A percentile compares a stretch with the other conserved stretches of the same genome.
Evolutionary conservation across 768 basidiomycete species (phyloP).

Genomic region (Podaxis carcinomalis): DNA sequence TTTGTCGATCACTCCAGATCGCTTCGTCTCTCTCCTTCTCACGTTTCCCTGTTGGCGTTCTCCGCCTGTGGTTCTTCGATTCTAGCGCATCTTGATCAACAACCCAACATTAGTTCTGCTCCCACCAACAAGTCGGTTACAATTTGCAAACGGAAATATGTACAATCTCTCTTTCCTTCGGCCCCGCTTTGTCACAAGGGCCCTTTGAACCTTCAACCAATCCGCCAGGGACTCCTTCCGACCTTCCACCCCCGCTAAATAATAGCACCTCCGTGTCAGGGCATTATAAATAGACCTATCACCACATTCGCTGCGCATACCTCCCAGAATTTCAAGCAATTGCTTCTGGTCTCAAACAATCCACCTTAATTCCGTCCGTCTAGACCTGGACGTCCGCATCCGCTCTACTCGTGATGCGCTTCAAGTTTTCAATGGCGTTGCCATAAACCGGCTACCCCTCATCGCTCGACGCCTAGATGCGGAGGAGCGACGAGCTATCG

Average conservation of each 20-base stretch:
- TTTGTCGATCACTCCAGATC: slow-evolving; percentile 9
- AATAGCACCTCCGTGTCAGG: slow-evolving; percentile 67
- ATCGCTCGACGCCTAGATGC: slow-evolving; percentile 80
- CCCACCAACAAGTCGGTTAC: slow-evolving; percentile 51
- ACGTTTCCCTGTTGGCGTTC: slow-evolving; percentile 18
- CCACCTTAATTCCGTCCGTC: slow-evolving; percentile 80
- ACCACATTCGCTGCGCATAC: slow-evolving; percentile 35
- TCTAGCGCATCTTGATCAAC: slow-evolving; percentile 25
- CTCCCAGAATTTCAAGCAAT: slow-evolving; percentile 70
- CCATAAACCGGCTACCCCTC: slow-evolving; percentile 61
- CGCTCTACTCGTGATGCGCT: slow-evolving; percentile 78
- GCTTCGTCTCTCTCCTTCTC: slow-evolving; percentile 17
- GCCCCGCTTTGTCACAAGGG: slow-evolving; percentile 78
- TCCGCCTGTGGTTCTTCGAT: slow-evolving; percentile 22
- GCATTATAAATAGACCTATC: slow-evolving; percentile 45
- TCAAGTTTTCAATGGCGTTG: slow-evolving; percentile 77
- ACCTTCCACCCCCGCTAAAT: slow-evolving; percentile 74
- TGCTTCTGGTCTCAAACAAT: slow-evolving; percentile 69
- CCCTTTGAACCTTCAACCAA: slow-evolving; percentile 93
- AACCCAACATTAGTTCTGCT: slow-evolving; percentile 53
- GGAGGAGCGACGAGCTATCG: slow-evolving; percentile 71
- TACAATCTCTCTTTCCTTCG: slow-evolving; percentile 78
- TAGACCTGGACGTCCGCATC: slow-evolving; percentile 69
- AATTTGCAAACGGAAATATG: background rate
- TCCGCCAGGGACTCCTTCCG: slow-evolving; percentile 82